These are phyloP conservation scores for Aspergillus baeticus DNA, from an alignment of 495 filamentous ascomycete species.

Conservation along the genomic window DNA sequence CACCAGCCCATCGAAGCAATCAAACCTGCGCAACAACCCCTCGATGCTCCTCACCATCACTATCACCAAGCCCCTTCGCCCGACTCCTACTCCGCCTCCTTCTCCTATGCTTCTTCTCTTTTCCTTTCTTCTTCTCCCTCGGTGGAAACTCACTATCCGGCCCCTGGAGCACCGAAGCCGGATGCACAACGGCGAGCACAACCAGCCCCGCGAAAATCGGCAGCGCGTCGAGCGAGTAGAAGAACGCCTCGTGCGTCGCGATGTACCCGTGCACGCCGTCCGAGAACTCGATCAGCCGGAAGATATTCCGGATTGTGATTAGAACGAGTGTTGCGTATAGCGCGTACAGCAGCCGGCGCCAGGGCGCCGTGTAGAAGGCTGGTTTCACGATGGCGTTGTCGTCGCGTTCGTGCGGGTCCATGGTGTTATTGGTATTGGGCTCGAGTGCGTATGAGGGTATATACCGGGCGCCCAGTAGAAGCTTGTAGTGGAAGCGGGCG, in stretches of 20 bases:
- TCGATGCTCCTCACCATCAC: neutral
- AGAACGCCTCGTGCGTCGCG: constrained; percentile 49
- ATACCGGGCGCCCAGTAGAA: neutral
- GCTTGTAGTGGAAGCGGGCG: constrained; percentile 39
- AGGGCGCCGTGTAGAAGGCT: constrained; percentile 15
- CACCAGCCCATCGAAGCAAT: neutral
- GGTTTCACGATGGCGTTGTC: neutral
- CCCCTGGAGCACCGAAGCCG: constrained; percentile 47
- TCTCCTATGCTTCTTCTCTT: neutral
- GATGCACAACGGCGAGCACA: constrained; percentile 50
- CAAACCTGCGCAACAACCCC: neutral
- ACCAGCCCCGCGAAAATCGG: constrained; percentile 54
- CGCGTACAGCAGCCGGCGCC: constrained; percentile 30
- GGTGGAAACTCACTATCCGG: constrained; percentile 32
- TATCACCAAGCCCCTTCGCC: neutral
- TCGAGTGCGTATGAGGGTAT: no score
- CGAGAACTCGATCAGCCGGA: constrained; percentile 57
- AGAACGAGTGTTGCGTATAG: constrained; percentile 37
- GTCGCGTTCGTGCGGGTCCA: neutral
- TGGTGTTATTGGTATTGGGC: no score
- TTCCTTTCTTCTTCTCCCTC: constrained; percentile 15
- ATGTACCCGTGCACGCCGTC: constrained; percentile 25
- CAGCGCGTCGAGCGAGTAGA: constrained; percentile 54
- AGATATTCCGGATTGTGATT: constrained; percentile 48
- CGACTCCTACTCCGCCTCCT: neutral